Conservation (phyloP, 148 eudicot genomes). For the Spergularia bocconei region DNA sequence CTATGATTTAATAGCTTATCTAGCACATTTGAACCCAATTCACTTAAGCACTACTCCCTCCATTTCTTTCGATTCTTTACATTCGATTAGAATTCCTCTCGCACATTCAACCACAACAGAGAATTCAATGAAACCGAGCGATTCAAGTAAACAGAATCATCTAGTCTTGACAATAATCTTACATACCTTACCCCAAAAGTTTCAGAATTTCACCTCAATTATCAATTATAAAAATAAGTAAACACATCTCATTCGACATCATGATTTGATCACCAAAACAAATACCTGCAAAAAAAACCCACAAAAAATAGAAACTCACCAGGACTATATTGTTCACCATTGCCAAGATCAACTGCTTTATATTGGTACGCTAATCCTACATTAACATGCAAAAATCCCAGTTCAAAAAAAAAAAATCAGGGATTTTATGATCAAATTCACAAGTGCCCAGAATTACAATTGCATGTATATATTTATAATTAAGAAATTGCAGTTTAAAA, state of each 20-base stretch:
- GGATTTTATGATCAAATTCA: slow-evolving; percentile 1
- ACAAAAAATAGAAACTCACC: slow-evolving; percentile 17
- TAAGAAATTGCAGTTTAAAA: not conserved
- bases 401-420: slow-evolving; percentile 5
- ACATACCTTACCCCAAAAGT: not conserved
- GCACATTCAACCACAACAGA: too few relatives aligned
- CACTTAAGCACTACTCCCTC: too few relatives aligned
- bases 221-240: not conserved
- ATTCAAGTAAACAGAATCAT: not conserved
- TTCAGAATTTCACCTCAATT: not conserved
- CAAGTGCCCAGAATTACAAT: not conserved
- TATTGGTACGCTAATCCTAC: slow-evolving; percentile 41
- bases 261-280: too few relatives aligned
- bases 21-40: too few relatives aligned
- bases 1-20: too few relatives aligned
- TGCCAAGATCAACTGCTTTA: slow-evolving; percentile 39
- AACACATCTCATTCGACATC: too few relatives aligned
- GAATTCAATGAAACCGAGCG: not conserved
- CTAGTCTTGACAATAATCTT: not conserved
- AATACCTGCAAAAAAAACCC: not conserved
- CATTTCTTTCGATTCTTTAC: too few relatives aligned
- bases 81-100: too few relatives aligned
- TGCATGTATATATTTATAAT: not conserved
- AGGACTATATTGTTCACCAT: slow-evolving; percentile 43
- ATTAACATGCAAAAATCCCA: not conserved